phyloP scores from a whole-genome alignment of 306 rosid genomes.

The Pueraria montana region DNA sequence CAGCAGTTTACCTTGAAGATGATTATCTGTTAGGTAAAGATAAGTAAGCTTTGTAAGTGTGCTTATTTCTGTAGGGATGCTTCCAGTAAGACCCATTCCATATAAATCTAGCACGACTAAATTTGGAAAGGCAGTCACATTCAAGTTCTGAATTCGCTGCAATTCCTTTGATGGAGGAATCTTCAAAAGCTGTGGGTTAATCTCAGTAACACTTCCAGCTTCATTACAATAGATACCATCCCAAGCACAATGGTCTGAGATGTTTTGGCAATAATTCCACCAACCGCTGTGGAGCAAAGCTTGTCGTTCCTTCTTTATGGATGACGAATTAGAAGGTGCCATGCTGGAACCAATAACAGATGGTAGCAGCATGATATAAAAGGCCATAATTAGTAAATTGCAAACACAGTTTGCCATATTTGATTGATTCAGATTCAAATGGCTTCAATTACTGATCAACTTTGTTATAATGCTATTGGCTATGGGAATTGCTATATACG shows the following conservation, averaged over 20 bases:
- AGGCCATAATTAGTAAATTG: neutral
- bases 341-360: neutral
- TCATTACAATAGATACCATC: neutral
- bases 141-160: neutral
- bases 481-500: neutral
- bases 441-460: neutral
- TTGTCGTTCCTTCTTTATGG: neutral
- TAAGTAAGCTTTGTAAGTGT: neutral
- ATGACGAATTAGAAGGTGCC: neutral
- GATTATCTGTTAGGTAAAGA: neutral
- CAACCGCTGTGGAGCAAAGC: slow-evolving; percentile 18
- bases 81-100: neutral
- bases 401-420: neutral
- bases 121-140: neutral
- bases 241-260: slow-evolving; percentile 34
- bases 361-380: neutral
- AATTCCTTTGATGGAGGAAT: neutral
- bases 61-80: neutral
- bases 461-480: neutral
- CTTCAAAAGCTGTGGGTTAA: neutral
- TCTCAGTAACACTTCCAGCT: neutral
- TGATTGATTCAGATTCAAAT: neutral
- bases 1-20: neutral
- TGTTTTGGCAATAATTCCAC: neutral
- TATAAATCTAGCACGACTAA: neutral